Evolutionary conservation across 371 early-diverging fungal genomes (phyloP).

Genomic region (Rhizopus stolonifer): DNA sequence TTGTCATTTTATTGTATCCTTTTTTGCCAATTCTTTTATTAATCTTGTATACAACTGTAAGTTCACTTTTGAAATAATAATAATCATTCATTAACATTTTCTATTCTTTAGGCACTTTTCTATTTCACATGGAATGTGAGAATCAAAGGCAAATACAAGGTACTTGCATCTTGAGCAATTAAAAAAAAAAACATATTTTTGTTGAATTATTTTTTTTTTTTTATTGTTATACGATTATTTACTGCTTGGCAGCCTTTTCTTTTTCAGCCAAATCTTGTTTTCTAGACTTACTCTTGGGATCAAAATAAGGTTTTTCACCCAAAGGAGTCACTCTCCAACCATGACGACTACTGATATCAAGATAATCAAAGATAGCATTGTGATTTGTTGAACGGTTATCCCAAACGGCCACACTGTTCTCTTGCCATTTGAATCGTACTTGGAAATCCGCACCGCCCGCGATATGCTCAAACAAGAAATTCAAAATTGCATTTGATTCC

Average conservation of each 20-base stretch:
- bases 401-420: constrained; percentile 70
- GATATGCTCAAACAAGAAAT: constrained; percentile 43
- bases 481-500: constrained; percentile 58
- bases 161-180: not conserved
- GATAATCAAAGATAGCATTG: constrained; percentile 57
- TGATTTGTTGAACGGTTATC: constrained; percentile 60
- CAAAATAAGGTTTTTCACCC: constrained; percentile 59
- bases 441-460: constrained; percentile 57
- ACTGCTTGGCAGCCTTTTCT: too few species aligned
- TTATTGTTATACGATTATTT: too few species aligned
- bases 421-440: constrained; percentile 64
- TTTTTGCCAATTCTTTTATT: not conserved
- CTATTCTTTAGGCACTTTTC: not conserved
- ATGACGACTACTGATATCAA: constrained; percentile 38
- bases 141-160: not conserved
- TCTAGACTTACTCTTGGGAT: constrained; percentile 45
- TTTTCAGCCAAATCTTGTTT: constrained; percentile 18
- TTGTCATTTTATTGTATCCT: not conserved
- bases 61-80: not conserved
- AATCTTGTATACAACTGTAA: not conserved
- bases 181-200: too few species aligned
- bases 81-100: not conserved
- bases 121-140: not conserved
- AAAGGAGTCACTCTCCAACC: constrained; percentile 54
- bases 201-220: too few species aligned